Base-by-base conservation (phyloP, 164 flowering plant species). In the Macadamia integrifolia region DNA sequence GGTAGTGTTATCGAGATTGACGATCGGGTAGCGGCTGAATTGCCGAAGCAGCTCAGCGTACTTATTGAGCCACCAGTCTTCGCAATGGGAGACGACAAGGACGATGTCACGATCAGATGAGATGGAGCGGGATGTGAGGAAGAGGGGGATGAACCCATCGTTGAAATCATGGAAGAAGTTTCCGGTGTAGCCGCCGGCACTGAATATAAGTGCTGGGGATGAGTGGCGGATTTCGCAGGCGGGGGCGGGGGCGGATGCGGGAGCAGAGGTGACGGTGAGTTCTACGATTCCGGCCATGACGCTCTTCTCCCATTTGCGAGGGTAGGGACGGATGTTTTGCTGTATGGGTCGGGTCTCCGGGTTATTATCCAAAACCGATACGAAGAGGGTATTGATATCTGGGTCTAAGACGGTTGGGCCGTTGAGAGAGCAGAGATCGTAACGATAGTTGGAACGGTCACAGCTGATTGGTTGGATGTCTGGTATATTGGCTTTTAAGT, bases 1-100 rank as follows among this genome's bases (percentile, higher is more conserved):
- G 6, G 75, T 79, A 3, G 71, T 78, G 0, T 67, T 69, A 32
- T 81, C 82, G 12, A 86, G 72, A 67, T 68, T 66, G 28, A 88
- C 42, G 17, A 84, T 66, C 2, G 78, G 84, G 69, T 85, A 74
- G 17, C 62, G 73, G 15, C 78, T 80, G 65, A 85, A 72, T 5
- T 52, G 64, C 1, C n/a, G 58, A 4, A 86, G 75, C 11, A 88
- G 29, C 0, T 81, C 80, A 0, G 35, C 64, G 44, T 86, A 88
- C 80, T 75, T 82, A 12, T 60, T 53, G 32, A 72, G 61, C 93
- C 93, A 88, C 89, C 88, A 82, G 30, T 74, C 64, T 11, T 42
- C 67, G 2, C 71, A 68, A 1, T 76, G 63, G 2, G 72, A 57
- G 31, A 88, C 17, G 62, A 84, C 87, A 8, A 82, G 76, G 60